Percentiles rank a stretch among this genome's conserved stretches.
Evolutionary conservation across 768 basidiomycete genomes (phyloP).

Genomic region (Tricholoma bakamatsutake): DNA sequence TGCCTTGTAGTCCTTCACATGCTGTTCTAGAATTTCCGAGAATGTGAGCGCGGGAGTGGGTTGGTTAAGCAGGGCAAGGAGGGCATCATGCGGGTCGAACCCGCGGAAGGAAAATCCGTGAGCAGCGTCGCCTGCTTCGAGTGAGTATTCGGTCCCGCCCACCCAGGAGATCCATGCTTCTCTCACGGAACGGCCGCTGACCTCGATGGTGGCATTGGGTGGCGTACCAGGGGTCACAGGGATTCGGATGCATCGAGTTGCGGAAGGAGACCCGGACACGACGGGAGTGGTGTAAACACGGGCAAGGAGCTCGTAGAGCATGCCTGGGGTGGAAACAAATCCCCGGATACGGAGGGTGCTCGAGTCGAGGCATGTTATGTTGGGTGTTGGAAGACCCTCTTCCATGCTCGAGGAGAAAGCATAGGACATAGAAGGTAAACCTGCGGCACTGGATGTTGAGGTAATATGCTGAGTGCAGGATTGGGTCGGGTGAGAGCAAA

Average conservation of each 20-base stretch:
- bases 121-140: constrained; percentile 51
- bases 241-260: constrained; percentile 25
- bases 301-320: constrained; percentile 64
- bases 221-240: constrained; percentile 25
- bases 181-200: constrained; percentile 33
- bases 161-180: constrained; percentile 69
- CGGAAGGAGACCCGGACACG: constrained; percentile 9
- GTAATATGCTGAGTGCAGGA: constrained; percentile 58
- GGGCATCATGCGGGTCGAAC: constrained; percentile 46
- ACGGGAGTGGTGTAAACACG: constrained; percentile 27
- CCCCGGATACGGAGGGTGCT: constrained; percentile 53
- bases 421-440: constrained; percentile 38
- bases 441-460: constrained; percentile 11
- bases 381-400: constrained; percentile 46
- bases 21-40: constrained; percentile 34
- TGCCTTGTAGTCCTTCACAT: constrained; percentile 45
- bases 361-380: constrained; percentile 53
- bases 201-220: constrained; percentile 40
- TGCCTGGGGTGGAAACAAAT: constrained; percentile 40
- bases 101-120: constrained; percentile 60
- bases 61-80: constrained; percentile 34
- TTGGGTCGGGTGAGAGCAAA: constrained; percentile 62
- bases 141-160: constrained; percentile 67
- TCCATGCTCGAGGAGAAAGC: constrained; percentile 42
- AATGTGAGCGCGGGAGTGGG: constrained; percentile 25